Conservation (phyloP, 1,139 yeast genomes). For the Blastobotrys capitulatus region DNA sequence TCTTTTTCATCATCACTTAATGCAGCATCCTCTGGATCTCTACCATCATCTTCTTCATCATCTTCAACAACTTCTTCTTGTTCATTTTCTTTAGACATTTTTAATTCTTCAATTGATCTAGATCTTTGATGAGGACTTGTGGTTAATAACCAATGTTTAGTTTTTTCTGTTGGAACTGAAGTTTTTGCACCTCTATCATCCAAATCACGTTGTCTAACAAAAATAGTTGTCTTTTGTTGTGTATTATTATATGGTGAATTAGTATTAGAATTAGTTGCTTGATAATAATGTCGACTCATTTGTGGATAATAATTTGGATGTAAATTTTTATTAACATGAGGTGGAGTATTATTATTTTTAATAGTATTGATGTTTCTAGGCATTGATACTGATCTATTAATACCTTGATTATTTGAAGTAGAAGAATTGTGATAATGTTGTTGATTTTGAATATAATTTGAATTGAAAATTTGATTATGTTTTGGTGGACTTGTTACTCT, state of each 20-base stretch:
- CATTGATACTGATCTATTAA: neutral
- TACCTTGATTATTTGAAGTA: neutral
- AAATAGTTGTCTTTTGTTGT: conserved; percentile 1
- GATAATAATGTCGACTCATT: neutral
- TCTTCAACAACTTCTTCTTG: conserved; percentile 16
- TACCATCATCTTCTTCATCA: conserved; percentile 23
- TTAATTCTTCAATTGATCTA: conserved; percentile 3
- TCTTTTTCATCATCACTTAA: conserved; percentile 24
- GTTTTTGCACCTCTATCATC: conserved; percentile 10
- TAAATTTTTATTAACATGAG: neutral
- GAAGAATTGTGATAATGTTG: no score
- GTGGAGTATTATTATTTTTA: neutral
- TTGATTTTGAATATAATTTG: neutral
- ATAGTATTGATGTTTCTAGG: neutral
- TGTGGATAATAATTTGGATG: neutral
- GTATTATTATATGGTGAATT: neutral
- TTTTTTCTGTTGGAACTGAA: conserved; percentile 5
- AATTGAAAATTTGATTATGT: no score
- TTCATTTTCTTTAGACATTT: conserved; percentile 1
- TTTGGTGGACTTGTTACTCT: conserved; percentile 2
- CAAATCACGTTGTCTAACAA: conserved; percentile 1
- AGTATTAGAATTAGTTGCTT: neutral
- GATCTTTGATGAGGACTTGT: conserved; percentile 6
- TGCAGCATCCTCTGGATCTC: conserved; percentile 30
- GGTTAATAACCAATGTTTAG: conserved; percentile 1